A percentile compares a stretch with the other conserved stretches of the same genome.
Evolutionary conservation across 192 early-diverging fungal species (phyloP).

Genomic region (Podila horticola): DNA sequence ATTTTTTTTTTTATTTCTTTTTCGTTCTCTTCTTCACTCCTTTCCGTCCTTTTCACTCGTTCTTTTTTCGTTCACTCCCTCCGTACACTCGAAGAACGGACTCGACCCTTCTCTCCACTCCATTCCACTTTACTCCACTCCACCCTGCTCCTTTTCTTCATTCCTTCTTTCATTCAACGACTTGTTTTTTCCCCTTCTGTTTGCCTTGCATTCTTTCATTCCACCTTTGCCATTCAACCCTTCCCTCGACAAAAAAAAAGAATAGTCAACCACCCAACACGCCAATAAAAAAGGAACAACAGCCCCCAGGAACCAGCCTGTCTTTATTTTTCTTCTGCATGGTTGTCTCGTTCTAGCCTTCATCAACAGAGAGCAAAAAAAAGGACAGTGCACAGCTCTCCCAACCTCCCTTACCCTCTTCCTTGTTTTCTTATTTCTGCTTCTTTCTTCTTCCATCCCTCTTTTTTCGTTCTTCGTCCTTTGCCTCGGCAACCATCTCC

Average conservation of each 20-base stretch:
- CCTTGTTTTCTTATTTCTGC: not conserved
- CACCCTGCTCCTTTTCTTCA: not conserved
- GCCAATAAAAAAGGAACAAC: too few species aligned
- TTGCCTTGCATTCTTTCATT: too few species aligned
- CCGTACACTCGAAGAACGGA: not conserved
- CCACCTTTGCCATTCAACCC: too few species aligned
- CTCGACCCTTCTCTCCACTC: not conserved
- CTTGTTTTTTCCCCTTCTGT: too few species aligned
- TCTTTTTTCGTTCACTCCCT: not conserved
- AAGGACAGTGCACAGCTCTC: too few species aligned
- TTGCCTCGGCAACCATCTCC: not conserved
- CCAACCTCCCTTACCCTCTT: too few species aligned
- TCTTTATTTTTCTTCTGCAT: too few species aligned
- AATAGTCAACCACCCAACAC: too few species aligned
- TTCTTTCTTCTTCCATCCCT: not conserved
- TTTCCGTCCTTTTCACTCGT: not conserved
- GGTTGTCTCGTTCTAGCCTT: too few species aligned
- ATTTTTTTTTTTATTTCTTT: not conserved
- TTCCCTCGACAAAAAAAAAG: too few species aligned
- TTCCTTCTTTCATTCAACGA: not conserved
- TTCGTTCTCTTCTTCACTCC: not conserved
- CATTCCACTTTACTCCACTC: not conserved
- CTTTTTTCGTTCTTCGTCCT: constrained; percentile 2
- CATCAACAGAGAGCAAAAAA: too few species aligned
- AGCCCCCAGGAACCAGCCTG: too few species aligned